Evolutionary conservation across 1,284 basidiomycete species (phyloP), one percentile per base, ranked within the genome.

Genomic region (Trametes hirsuta): DNA sequence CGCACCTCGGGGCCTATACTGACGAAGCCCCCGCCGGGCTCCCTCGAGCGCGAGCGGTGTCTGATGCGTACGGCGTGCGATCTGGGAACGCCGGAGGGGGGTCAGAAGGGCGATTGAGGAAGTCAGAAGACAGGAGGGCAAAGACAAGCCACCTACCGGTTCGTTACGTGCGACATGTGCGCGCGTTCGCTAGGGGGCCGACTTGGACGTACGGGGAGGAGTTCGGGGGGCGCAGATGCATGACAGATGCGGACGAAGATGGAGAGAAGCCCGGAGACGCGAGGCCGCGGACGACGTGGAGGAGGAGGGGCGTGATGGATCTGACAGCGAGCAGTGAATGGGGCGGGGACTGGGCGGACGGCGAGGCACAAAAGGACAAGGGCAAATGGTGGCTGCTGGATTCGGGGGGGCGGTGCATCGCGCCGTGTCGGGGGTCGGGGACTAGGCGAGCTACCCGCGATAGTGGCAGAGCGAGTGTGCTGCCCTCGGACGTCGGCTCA

Each of bases 361-460:
- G 15, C 56, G 30, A 41, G 49, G 45, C 18, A 42, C 54, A 18
- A 21, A 37, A 36, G 24, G 40, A 18, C 14, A 21, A 37, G 21
- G 9, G 11, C 15, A 30, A 30, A 8, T 18, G 18, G 18, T 18
- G 18, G 18, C 18, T 18, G 18, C 18, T 18, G 30, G 8, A 4
- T 8, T 30, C 30, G 30, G 30, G 8, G 30, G 30, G 4, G 30
- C 30, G 30, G 4, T 2, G 30, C 30, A 30, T 30, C 30, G 30
- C 30, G 30, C 21, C 11, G 47, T 34, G 37, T 44, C 41, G 42
- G 36, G 22, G 6, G 45, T 24, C 36, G 45, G 36, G 39, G n/a
- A 52, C 12, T 53, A 61, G 46, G 59, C 59, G 55, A 61, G 55
- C 51, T 57, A 57, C 59, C 59, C 59, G 59, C 59, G 59, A 61